Evolutionary conservation across 768 basidiomycete genomes (phyloP), one percentile per base, ranked within the genome.

Genomic region (Tephrocybe sp.): DNA sequence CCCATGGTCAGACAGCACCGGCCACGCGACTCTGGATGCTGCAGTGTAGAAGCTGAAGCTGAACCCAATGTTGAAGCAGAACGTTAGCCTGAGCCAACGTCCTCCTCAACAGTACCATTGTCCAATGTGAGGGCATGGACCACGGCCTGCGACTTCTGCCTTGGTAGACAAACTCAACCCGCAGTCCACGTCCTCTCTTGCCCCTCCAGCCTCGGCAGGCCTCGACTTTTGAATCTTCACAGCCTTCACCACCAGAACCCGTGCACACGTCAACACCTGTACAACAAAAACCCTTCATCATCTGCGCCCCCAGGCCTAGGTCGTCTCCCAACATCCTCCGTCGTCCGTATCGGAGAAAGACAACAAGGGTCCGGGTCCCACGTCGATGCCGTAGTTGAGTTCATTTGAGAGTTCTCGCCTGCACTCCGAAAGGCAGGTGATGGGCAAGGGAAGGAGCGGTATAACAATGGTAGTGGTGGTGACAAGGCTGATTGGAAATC

Each of bases 341-440:
- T 89, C 42, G 77, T 88, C 12, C 58, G 58, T 55, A 42, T 64
- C 60, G 33, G 62, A 55, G 19, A 68, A 68, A 29, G 56, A 53
- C 36, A 64, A 38, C 18, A 64, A 48, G 54, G 65, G 60, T 18
- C 62, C 59, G 54, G 65, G 60, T 16, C 62, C 59, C 11, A 70
- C 80, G 79, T 89, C 0, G 77, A 83, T 56, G 85, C 88, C 2
- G 84, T 81, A 3, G 70, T 85, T 18, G 71, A 76, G 56, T 94
- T 97, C 64, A 66, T 95, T 65, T 77, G 78, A 18, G 91, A 97
- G 67, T 94, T 97, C 63, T 61, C 56, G 62, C 18, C 65, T 61
- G 54, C 45, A 1, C 50, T 44, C 12, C 62, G 57, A 12, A 65
- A 66, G 54, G 64, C 55, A 47, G 57, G 68, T 11, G 70, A 68